Evolutionary conservation across 1,284 basidiomycete species (phyloP).

Genomic region (Mycosarcoma mackinlayi): DNA sequence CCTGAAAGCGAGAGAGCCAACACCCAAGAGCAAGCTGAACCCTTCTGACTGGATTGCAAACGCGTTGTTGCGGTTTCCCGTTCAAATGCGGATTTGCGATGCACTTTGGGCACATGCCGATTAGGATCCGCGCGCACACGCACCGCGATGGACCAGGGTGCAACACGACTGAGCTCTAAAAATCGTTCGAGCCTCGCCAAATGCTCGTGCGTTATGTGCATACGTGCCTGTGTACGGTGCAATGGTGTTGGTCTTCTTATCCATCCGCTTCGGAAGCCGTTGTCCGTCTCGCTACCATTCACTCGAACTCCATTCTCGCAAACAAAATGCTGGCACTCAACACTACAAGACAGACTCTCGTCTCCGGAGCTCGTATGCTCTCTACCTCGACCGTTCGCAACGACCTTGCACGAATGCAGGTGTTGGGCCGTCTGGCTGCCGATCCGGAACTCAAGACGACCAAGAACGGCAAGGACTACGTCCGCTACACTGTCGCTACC

Average conservation of each 20-base stretch:
- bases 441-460: constrained; percentile 63
- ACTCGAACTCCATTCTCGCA: neutral
- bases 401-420: constrained; percentile 63
- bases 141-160: neutral
- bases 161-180: constrained; percentile 27
- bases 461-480: constrained; percentile 65
- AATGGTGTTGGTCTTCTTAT: constrained; percentile 4
- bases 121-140: constrained; percentile 2
- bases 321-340: constrained; percentile 24
- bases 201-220: no score
- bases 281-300: neutral
- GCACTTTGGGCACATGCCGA: neutral
- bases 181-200: no score
- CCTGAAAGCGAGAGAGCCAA: neutral
- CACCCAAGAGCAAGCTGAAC: no score
- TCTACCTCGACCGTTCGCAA: constrained; percentile 51
- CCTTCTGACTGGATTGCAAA: no score
- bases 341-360: constrained; percentile 26
- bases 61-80: no score
- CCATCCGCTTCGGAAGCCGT: no score
- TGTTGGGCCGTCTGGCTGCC: constrained; percentile 63
- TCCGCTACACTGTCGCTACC: constrained; percentile 65
- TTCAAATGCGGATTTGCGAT: no score
- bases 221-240: no score
- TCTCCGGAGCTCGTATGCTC: constrained; percentile 41